Conservation (phyloP, 306 rosid genomes). For the Mimosa bimucronata region DNA sequence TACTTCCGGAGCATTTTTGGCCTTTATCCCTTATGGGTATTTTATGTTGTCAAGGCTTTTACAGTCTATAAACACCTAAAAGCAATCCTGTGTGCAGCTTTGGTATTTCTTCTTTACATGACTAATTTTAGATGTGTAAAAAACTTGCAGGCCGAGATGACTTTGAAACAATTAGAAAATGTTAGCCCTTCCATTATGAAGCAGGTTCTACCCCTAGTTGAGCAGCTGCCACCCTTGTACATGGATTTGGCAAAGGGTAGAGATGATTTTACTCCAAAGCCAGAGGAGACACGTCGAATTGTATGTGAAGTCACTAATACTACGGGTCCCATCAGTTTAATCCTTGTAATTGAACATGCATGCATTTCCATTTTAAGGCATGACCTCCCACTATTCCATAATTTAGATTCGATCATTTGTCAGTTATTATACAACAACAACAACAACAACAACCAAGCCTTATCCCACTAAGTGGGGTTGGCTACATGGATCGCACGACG, state of each 20-base stretch:
- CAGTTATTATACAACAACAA: too few species aligned
- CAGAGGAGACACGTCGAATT: constrained; percentile 85
- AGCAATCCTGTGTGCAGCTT: background rate
- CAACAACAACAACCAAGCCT: too few species aligned
- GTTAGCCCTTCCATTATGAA: constrained; percentile 95
- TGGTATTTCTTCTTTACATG: constrained; percentile 34
- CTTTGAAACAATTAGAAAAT: constrained; percentile 76
- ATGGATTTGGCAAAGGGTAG: constrained; percentile 88
- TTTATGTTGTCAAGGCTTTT: constrained; percentile 10
- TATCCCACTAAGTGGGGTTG: too few species aligned
- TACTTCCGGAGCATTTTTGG: too few species aligned
- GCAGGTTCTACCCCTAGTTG: constrained; percentile 96
- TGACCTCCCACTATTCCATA: constrained; percentile 10
- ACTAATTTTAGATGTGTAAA: constrained; percentile 39
- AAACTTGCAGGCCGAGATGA: constrained; percentile 89
- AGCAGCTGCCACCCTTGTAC: constrained; percentile 96
- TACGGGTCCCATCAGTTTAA: constrained; percentile 21
- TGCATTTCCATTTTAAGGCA: constrained; percentile 25
- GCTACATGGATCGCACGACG: too few species aligned
- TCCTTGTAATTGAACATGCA: constrained; percentile 5
- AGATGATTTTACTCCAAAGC: constrained; percentile 87
- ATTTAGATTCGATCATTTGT: constrained; percentile 10
- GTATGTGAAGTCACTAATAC: constrained; percentile 54
- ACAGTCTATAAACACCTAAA: constrained; percentile 17
- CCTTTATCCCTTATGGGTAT: too few species aligned